Evolutionary conservation across 805 yeast species (phyloP).

Genomic region (Pichia manshurica): DNA sequence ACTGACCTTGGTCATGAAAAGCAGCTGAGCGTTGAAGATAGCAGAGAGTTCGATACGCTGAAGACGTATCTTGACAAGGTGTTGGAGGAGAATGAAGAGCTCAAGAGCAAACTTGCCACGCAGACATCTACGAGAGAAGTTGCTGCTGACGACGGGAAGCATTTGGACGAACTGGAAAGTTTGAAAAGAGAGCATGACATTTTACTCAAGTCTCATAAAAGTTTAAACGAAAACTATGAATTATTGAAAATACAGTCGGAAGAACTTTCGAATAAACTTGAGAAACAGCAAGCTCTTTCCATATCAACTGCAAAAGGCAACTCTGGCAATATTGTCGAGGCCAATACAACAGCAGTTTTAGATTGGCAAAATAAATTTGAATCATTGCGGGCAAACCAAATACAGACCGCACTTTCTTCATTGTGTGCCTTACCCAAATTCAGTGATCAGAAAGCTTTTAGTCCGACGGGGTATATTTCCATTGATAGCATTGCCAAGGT

Average conservation of each 20-base stretch:
- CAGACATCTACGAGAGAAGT: neutral
- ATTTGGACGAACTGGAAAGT: slow-evolving; percentile 3
- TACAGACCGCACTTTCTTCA: slow-evolving; percentile 12
- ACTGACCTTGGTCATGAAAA: slow-evolving; percentile 13
- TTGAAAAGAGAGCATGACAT: slow-evolving; percentile 11
- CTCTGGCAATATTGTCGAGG: neutral
- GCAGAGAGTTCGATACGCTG: slow-evolving; percentile 13
- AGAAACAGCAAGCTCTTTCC: neutral
- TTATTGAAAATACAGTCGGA: slow-evolving; percentile 3
- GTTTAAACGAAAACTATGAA: slow-evolving; percentile 5
- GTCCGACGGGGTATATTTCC: slow-evolving; percentile 41
- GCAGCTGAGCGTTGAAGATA: slow-evolving; percentile 11
- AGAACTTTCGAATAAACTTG: neutral
- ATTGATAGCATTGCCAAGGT: slow-evolving; percentile 39
- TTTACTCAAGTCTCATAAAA: slow-evolving; percentile 14
- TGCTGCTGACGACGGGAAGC: neutral
- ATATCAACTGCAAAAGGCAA: neutral
- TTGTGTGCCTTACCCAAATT: neutral
- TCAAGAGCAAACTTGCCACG: slow-evolving; percentile 8
- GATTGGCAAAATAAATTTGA: slow-evolving; percentile 49
- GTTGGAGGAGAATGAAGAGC: slow-evolving; percentile 12
- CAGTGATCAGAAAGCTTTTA: slow-evolving; percentile 12
- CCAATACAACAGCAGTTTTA: slow-evolving; percentile 21
- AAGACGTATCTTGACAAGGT: slow-evolving; percentile 16
- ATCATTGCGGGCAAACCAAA: slow-evolving; percentile 34